Evolutionary conservation across 2,329 filamentous ascomycete genomes (phyloP), one percentile per base, ranked within the genome.

Genomic region (Aspergillus aculeatus): DNA sequence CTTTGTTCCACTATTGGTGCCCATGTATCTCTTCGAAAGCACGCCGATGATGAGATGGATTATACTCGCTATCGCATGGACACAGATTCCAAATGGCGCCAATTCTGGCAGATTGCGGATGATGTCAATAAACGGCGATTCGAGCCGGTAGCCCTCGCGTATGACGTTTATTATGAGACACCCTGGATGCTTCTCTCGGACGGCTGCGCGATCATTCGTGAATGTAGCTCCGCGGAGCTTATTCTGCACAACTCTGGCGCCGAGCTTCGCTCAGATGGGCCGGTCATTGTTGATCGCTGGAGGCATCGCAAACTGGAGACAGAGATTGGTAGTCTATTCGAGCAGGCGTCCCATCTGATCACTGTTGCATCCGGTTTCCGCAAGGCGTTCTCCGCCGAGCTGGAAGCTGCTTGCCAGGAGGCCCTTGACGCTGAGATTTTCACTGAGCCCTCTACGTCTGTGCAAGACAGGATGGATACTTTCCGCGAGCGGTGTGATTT

Each of bases 171-270:
- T 51, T 82, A 84, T 10, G 87, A 89, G 53, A 84, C 93, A 78
- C 85, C 91, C 1, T 97, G 92, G 92, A 83, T 96, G 50, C 83
- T 96, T 4, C 89, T 92, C 68, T 87, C 93, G 1, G 93, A 97
- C 75, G 86, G 89, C 32, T 81, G 96, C 52, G 89, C 91, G 4
- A 87, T 90, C 2, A 83, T 98, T 54, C 84, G 94, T 62, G 86
- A 89, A 68, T 96, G 91, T 77, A 95, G 88, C 72, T 82, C 84
- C 51, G 79, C 94, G 16, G 95, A 99, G 74, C 80, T 86, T 5
- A 82, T 96, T 11, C 84, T 84, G 64, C 83, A 93, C 68, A 97
- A 96, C 67, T 76, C 82, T 0, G 71, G 78, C 1, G 69, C 76
- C 0, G 71, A 73, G 23, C 67, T 81, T 12, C 67, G 64, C 11